These are phyloP conservation scores for Lentinula guzmanii DNA, from an alignment of 768 basidiomycete genomes.

Conservation along the genomic window DNA sequence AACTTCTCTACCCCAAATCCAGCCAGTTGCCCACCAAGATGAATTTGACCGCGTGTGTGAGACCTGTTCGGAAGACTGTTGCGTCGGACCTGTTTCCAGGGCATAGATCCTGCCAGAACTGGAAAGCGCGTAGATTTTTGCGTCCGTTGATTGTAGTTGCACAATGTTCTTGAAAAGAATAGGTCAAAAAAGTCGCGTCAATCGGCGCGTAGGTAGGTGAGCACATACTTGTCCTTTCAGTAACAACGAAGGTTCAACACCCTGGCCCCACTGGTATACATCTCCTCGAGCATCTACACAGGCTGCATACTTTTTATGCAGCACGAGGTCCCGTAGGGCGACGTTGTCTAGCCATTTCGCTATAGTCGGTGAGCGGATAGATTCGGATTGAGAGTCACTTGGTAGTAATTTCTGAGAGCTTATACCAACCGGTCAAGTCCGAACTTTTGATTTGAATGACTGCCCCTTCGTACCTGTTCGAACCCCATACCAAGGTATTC, in stretches of 20 bases:
- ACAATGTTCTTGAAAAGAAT: conserved; percentile 54
- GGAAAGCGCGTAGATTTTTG: conserved; percentile 73
- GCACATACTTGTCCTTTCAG: conserved; percentile 55
- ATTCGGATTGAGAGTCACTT: conserved; percentile 27
- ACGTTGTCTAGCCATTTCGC: conserved; percentile 58
- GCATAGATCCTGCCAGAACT: conserved; percentile 71
- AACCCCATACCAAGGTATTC: conserved; percentile 64
- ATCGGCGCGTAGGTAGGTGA: conserved; percentile 9
- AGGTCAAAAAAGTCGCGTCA: neutral
- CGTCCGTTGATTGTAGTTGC: conserved; percentile 52
- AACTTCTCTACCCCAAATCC: conserved; percentile 48
- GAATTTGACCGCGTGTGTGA: conserved; percentile 34
- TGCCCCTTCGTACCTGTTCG: conserved; percentile 49
- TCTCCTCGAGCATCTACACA: conserved; percentile 78
- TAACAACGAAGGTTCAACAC: conserved; percentile 43
- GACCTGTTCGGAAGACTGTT: conserved; percentile 33
- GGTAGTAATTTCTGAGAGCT: conserved; percentile 41
- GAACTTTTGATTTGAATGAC: neutral
- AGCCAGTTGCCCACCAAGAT: conserved; percentile 58
- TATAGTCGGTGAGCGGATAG: conserved; percentile 43
- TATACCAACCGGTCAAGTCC: conserved; percentile 16
- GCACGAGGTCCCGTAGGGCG: conserved; percentile 66
- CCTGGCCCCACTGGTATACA: conserved; percentile 80
- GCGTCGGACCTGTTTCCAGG: conserved; percentile 43
- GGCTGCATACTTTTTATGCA: conserved; percentile 63